These are phyloP conservation scores for Limtongozyma cylindracea DNA, from an alignment of 805 yeast species.

Conservation along the genomic window DNA sequence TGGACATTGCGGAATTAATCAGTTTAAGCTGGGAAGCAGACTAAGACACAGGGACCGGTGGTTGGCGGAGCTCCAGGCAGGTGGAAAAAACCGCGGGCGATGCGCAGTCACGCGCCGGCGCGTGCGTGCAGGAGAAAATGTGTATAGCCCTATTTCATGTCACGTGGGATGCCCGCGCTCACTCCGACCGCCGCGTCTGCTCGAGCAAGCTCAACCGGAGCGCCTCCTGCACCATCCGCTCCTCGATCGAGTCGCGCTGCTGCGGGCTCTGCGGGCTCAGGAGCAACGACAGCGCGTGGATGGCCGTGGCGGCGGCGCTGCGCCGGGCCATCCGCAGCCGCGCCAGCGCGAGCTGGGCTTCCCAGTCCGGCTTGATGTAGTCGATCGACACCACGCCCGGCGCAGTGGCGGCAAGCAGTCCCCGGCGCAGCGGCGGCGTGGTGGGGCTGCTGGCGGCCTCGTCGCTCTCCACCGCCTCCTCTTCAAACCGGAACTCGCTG, in stretches of 20 bases:
- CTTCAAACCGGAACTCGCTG: constrained; percentile 1
- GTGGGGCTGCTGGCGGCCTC: background rate
- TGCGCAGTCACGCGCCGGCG: background rate
- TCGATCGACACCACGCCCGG: constrained; percentile 61
- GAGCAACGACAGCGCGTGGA: constrained; percentile 68
- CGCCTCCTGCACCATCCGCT: constrained; percentile 69
- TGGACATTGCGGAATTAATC: constrained; percentile 21
- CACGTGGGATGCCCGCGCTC: constrained; percentile 1
- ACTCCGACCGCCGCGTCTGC: constrained; percentile 27
- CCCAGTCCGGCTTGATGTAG: constrained; percentile 84
- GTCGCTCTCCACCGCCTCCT: constrained; percentile 1
- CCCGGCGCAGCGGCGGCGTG: background rate
- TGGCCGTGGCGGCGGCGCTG: constrained; percentile 85
- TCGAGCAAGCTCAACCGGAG: constrained; percentile 49
- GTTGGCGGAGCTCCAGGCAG: no score
- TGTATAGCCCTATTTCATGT: background rate
- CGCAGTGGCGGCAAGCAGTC: constrained; percentile 26
- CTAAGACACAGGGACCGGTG: no score
- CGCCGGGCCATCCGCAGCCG: constrained; percentile 57
- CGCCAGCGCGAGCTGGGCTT: constrained; percentile 41
- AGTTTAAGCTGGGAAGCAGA: no score
- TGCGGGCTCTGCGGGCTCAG: constrained; percentile 8
- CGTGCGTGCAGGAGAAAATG: background rate
- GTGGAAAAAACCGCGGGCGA: no score
- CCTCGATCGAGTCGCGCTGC: constrained; percentile 14